phyloP scores from a whole-genome alignment of 768 basidiomycete genomes.

The Russula olivacea region DNA sequence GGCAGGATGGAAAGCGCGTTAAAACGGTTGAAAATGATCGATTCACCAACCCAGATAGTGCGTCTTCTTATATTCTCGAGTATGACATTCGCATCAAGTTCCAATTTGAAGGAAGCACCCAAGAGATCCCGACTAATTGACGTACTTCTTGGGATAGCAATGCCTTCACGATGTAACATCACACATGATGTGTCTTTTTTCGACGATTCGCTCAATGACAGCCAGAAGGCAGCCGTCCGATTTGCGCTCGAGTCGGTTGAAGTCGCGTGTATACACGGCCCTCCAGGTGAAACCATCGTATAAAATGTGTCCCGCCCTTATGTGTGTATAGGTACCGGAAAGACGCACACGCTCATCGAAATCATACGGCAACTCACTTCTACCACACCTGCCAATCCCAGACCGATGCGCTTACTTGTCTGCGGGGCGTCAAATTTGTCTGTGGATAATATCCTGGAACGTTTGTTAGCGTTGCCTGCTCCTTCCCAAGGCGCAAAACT shows the following conservation, averaged over 20 bases:
- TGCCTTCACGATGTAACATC: conserved; percentile 38
- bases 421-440: conserved; percentile 94
- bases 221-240: conserved; percentile 76
- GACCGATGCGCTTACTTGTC: conserved; percentile 63
- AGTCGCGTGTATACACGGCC: conserved; percentile 92
- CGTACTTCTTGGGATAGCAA: conserved; percentile 64
- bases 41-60: conserved; percentile 20
- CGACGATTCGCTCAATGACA: conserved; percentile 69
- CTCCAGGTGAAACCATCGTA: conserved; percentile 59
- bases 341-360: conserved; percentile 94
- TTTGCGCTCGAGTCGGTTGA: conserved; percentile 79
- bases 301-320: not conserved
- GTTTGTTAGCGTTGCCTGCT: conserved; percentile 60
- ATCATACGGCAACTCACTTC: conserved; percentile 78
- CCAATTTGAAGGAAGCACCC: conserved; percentile 32
- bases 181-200: conserved; percentile 54
- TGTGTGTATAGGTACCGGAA: conserved; percentile 64
- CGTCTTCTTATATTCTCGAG: not conserved
- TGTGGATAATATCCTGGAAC: conserved; percentile 91
- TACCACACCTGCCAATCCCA: conserved; percentile 41
- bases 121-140: conserved; percentile 45
- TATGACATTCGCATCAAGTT: not conserved
- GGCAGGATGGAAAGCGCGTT: conserved; percentile 83
- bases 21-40: conserved; percentile 46
- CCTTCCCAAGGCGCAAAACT: conserved; percentile 46